A percentile compares a stretch with the other conserved stretches of the same genome.
phyloP scores from a whole-genome alignment of 331 rosid genomes.

The Saraca asoca region DNA sequence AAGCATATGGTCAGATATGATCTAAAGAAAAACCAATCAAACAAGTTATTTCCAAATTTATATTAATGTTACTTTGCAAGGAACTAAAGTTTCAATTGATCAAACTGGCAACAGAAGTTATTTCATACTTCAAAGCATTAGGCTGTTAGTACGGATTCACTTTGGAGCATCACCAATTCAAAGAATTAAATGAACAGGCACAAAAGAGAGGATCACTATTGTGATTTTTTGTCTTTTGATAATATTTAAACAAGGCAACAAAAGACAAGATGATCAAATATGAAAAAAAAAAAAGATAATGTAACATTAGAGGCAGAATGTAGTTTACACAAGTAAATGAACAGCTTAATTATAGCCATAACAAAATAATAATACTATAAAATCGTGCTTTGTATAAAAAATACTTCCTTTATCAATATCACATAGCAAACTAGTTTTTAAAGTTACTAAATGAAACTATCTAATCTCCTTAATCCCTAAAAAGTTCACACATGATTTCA shows the following conservation, averaged over 20 bases:
- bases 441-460: too few species aligned
- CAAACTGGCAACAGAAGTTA: too few species aligned
- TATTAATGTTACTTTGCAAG: not conserved
- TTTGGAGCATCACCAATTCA: conserved; percentile 28
- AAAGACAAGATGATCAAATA: too few species aligned
- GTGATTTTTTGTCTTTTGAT: conserved; percentile 16
- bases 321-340: conserved; percentile 12
- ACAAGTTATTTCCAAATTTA: not conserved
- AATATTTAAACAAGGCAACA: not conserved
- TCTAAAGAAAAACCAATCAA: not conserved
- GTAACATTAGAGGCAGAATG: not conserved
- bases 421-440: too few species aligned
- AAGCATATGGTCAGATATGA: not conserved
- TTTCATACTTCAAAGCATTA: too few species aligned
- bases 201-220: conserved; percentile 12
- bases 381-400: conserved; percentile 1
- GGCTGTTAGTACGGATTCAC: not conserved
- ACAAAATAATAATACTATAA: conserved; percentile 21
- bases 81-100: conserved; percentile 22
- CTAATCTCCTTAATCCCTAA: too few species aligned
- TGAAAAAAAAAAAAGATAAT: conserved; percentile 25
- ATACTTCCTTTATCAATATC: conserved; percentile 64
- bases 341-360: not conserved
- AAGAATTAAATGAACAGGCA: conserved; percentile 20
- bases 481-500: too few species aligned